Conservation (phyloP, 176 grass and related monocot species). For the Hordeum marinum region DNA sequence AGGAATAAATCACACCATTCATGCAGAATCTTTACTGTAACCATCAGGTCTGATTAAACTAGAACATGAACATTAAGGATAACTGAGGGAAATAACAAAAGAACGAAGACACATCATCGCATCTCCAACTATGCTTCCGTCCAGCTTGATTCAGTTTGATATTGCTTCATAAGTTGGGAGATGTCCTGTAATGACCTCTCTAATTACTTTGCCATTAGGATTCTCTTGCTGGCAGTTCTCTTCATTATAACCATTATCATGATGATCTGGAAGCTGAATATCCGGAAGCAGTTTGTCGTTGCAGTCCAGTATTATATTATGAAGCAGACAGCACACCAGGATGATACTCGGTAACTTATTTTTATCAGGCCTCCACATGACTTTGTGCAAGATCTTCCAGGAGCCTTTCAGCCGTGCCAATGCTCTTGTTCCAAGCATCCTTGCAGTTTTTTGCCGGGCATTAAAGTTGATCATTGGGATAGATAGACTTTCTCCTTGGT, state of each 20-base stretch:
- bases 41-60: slow-evolving; percentile 21
- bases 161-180: slow-evolving; percentile 22
- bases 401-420: slow-evolving; percentile 81
- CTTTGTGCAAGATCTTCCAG: slow-evolving; percentile 98
- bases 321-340: slow-evolving; percentile 92
- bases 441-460: slow-evolving; percentile 43
- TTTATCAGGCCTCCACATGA: slow-evolving; percentile 97
- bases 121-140: not conserved
- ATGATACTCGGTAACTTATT: slow-evolving; percentile 96
- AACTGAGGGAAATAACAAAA: slow-evolving; percentile 10
- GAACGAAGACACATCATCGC: slow-evolving; percentile 13
- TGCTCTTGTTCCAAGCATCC: slow-evolving; percentile 54
- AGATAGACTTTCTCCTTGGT: slow-evolving; percentile 58
- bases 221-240: slow-evolving; percentile 55
- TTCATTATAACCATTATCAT: slow-evolving; percentile 74
- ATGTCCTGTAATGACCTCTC: slow-evolving; percentile 69
- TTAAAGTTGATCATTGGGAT: slow-evolving; percentile 46
- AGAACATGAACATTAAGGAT: slow-evolving; percentile 16
- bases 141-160: slow-evolving; percentile 17
- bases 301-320: slow-evolving; percentile 92
- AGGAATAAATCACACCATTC: slow-evolving; percentile 6
- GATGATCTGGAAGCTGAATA: slow-evolving; percentile 59
- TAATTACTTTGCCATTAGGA: slow-evolving; percentile 62
- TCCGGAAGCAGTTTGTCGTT: slow-evolving; percentile 60
- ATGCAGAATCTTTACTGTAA: slow-evolving; percentile 25